Conservation (phyloP, 1,139 yeast genomes). For the Hyphopichia burtonii region DNA sequence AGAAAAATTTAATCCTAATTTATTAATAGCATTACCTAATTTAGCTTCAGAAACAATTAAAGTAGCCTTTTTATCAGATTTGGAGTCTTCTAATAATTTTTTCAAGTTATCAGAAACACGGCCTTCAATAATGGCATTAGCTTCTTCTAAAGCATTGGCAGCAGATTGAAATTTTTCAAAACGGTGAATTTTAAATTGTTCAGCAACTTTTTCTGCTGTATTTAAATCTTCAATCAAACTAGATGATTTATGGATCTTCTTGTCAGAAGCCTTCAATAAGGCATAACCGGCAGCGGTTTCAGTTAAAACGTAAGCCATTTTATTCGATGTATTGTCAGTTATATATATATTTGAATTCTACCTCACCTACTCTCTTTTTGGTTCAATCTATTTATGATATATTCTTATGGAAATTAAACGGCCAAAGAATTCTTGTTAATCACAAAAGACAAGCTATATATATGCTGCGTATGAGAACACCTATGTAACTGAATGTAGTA, state of each 20-base stretch:
- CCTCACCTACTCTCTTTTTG: neutral
- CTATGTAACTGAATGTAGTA: too few species aligned
- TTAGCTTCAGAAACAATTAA: conserved; percentile 93
- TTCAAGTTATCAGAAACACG: conserved; percentile 85
- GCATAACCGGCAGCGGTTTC: conserved; percentile 99
- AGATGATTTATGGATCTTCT: conserved; percentile 88
- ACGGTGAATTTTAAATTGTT: conserved; percentile 86
- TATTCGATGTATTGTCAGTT: neutral
- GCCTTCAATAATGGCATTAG: conserved; percentile 89
- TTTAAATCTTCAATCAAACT: conserved; percentile 74
- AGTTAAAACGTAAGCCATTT: conserved; percentile 91
- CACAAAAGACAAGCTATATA: neutral
- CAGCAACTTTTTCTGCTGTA: conserved; percentile 76
- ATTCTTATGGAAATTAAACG: neutral
- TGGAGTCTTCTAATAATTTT: conserved; percentile 72
- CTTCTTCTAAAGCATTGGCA: conserved; percentile 94
- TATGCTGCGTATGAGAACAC: too few species aligned
- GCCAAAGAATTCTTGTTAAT: neutral
- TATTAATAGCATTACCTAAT: conserved; percentile 94
- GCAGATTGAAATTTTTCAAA: conserved; percentile 94
- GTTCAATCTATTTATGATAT: neutral
- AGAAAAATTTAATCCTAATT: conserved; percentile 82
- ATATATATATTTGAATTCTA: neutral
- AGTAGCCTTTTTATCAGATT: conserved; percentile 86
- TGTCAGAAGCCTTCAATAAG: conserved; percentile 93